These are phyloP conservation scores for Cladobotryum mycophilum DNA, from an alignment of 2,329 filamentous ascomycete genomes.

Conservation along the genomic window DNA sequence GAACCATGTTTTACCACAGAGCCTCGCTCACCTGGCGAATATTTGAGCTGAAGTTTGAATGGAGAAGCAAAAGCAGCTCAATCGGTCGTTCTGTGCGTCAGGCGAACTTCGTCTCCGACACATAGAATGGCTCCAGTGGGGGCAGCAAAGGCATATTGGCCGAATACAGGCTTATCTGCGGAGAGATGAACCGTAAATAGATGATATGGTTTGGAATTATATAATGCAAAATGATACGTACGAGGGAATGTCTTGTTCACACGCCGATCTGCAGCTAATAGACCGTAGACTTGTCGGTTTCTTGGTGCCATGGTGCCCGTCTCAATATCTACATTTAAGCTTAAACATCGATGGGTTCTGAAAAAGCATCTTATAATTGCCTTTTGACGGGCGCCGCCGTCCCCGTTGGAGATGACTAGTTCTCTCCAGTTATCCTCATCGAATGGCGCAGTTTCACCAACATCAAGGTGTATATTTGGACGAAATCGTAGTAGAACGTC, in stretches of 20 bases:
- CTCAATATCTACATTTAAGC: constrained; percentile 14
- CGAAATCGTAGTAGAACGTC: constrained; percentile 15
- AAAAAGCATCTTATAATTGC: constrained; percentile 16
- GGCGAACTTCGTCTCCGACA: constrained; percentile 19
- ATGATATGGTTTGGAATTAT: neutral
- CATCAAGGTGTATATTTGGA: constrained; percentile 17
- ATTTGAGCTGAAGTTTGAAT: too few relatives aligned
- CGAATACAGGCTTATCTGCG: constrained; percentile 16
- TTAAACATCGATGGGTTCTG: constrained; percentile 14
- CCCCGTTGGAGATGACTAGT: constrained; percentile 10
- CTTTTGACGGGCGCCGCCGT: constrained; percentile 5
- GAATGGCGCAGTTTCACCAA: constrained; percentile 8
- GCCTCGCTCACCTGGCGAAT: too few relatives aligned
- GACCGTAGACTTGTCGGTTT: constrained; percentile 14
- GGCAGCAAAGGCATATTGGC: constrained; percentile 15
- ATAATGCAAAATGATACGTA: constrained; percentile 1
- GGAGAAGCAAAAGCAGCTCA: too few relatives aligned
- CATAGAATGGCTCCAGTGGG: constrained; percentile 13
- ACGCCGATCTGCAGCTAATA: constrained; percentile 15
- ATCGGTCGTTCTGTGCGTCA: constrained; percentile 8
- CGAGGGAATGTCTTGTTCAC: constrained; percentile 15
- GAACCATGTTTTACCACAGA: too few relatives aligned
- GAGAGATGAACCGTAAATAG: neutral
- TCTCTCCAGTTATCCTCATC: constrained; percentile 16
- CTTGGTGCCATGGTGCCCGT: constrained; percentile 10